Conservation (phyloP, 2,329 filamentous ascomycete genomes). For the Aspergillus sojae region DNA sequence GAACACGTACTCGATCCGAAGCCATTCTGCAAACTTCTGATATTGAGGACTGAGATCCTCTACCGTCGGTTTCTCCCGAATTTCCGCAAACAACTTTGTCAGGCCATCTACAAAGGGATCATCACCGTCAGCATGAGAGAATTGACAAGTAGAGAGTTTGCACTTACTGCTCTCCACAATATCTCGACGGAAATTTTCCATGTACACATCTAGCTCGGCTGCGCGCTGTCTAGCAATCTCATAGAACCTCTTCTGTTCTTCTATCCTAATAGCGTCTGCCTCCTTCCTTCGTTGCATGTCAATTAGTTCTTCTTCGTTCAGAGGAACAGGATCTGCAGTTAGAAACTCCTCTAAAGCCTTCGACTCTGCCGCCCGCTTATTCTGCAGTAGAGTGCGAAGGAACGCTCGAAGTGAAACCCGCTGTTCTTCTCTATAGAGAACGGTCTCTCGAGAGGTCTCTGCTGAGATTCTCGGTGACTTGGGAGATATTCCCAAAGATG, state of each 20-base stretch:
- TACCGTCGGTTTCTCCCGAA: constrained; percentile 85
- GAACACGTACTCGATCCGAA: constrained; percentile 74
- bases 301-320: constrained; percentile 78
- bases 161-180: constrained; percentile 71
- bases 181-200: constrained; percentile 76
- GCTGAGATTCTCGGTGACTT: constrained; percentile 39
- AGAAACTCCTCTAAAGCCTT: constrained; percentile 85
- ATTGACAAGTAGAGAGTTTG: background rate
- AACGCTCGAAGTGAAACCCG: constrained; percentile 89
- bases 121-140: constrained; percentile 34
- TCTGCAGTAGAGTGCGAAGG: constrained; percentile 81
- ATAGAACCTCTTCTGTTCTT: constrained; percentile 93
- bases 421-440: constrained; percentile 83
- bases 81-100: constrained; percentile 89
- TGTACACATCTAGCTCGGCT: constrained; percentile 92
- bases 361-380: constrained; percentile 79
- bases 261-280: constrained; percentile 83
- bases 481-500: constrained; percentile 19
- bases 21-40: constrained; percentile 97
- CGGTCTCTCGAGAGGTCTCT: constrained; percentile 52
- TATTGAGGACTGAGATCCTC: constrained; percentile 90
- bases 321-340: constrained; percentile 68
- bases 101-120: constrained; percentile 65
- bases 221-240: constrained; percentile 90
- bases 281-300: constrained; percentile 79